Evolutionary conservation across 768 basidiomycete species (phyloP), one percentile per base, ranked within the genome.

Genomic region (Clitopilus hobsonii): DNA sequence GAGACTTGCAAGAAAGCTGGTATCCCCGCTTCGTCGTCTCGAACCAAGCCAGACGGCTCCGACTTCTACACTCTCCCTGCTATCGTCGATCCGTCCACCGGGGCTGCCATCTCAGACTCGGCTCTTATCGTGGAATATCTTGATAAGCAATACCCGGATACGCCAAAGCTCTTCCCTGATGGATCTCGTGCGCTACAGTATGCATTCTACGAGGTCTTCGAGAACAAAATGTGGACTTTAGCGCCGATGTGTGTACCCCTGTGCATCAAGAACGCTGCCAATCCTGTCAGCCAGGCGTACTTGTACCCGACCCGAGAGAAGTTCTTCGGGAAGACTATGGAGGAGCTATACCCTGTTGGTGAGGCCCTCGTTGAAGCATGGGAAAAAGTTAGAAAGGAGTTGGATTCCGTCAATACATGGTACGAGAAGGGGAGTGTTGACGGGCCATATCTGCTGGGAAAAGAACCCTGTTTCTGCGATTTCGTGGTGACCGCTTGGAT

Each of bases 111-210:
- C 26, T 58, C 72, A 8, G 78, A 83, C 28, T 82, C 81, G 0
- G 58, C 66, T 32, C 60, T 57, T 26, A 83, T 85, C 54, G 80
- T 77, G 0, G 58, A 69, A 16, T 82, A 84, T 63, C 70, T 84
- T 54, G 82, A 84, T 52, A 64, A 67, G 1, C 68, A 71, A 0
- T 84, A 82, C 58, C 78, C 82, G 0, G 64, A 70, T 49, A 70
- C 74, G 0, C 75, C 74, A 1, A 58, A 49, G 6, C 60, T 81
- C 18, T 62, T 81, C 57, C 76, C 74, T 22, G 52, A 65, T n/a
- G 51, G 56, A 1, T 70, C 67, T 1, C 61, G 5, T 22, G 57
- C n/a, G 16, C 49, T 63, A 1, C 57, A 58, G 18, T 38, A 29
- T 16, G 60, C 57, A n/a, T 58, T 60, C 47, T 30, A 51, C 11